phyloP scores from a whole-genome alignment of 345 rosid genomes.

The Heritiera littoralis region DNA sequence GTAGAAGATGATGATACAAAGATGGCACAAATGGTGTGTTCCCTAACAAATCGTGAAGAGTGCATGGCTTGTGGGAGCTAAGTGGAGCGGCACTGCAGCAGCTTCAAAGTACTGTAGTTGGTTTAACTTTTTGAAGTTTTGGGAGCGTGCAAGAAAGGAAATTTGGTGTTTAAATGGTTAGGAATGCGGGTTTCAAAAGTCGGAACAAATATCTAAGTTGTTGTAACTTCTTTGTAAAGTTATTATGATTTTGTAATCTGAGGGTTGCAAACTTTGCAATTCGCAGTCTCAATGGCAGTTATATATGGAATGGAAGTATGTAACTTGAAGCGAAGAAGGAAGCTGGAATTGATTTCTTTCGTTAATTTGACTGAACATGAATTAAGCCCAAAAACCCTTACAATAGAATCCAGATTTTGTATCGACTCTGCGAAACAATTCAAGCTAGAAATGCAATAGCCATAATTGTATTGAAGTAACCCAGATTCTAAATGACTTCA shows the following conservation, averaged over 20 bases:
- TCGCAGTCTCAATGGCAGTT: neutral
- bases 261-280: neutral
- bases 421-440: no score
- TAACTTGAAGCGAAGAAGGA: no score
- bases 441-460: no score
- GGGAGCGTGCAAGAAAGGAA: neutral
- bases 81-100: neutral
- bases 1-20: constrained; percentile 48
- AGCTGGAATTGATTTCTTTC: no score
- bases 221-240: neutral
- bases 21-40: constrained; percentile 86
- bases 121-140: neutral
- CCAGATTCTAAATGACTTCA: no score
- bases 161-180: neutral
- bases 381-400: no score
- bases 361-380: no score
- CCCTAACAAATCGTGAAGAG: constrained; percentile 77
- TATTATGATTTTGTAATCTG: neutral
- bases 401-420: no score
- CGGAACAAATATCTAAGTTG: neutral
- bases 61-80: constrained; percentile 88
- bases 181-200: neutral
- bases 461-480: no score
- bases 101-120: neutral
- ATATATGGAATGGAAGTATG: no score